Percentiles rank a stretch among this genome's conserved stretches.
Evolutionary conservation across 768 basidiomycete species (phyloP).

Genomic region (Erythrobasidium yunnanense): DNA sequence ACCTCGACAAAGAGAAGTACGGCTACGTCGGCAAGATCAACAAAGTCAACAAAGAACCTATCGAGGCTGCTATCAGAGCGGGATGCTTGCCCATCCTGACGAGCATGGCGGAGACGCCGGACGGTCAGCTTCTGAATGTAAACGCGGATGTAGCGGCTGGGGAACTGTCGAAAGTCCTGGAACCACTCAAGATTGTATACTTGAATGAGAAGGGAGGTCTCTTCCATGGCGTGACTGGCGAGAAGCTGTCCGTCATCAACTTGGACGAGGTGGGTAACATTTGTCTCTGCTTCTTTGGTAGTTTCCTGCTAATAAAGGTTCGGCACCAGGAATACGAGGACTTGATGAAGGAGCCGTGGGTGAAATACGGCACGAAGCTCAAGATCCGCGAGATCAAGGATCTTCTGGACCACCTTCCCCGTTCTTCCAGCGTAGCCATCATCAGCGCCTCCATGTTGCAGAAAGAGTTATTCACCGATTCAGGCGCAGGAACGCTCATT

Average conservation of each 20-base stretch:
- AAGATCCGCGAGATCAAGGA: slow-evolving; percentile 99
- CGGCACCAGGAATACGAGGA: slow-evolving; percentile 71
- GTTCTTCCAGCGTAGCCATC: slow-evolving; percentile 94
- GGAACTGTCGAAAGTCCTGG: slow-evolving; percentile 91
- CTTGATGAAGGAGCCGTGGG: slow-evolving; percentile 97
- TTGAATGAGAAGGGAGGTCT: slow-evolving; percentile 96
- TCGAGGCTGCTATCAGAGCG: slow-evolving; percentile 91
- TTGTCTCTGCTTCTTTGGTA: neutral
- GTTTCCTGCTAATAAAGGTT: neutral
- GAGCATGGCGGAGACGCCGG: slow-evolving; percentile 80
- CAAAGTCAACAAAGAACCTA: slow-evolving; percentile 83
- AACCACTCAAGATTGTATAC: slow-evolving; percentile 97
- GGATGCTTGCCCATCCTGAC: slow-evolving; percentile 93
- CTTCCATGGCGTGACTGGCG: slow-evolving; percentile 91
- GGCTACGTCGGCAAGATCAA: slow-evolving; percentile 92
- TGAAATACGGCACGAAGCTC: slow-evolving; percentile 96
- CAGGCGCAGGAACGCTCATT: slow-evolving; percentile 93
- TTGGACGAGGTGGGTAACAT: slow-evolving; percentile 65
- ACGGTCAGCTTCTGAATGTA: slow-evolving; percentile 98
- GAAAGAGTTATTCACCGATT: slow-evolving; percentile 97
- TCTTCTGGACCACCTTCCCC: slow-evolving; percentile 91
- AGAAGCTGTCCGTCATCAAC: slow-evolving; percentile 93
- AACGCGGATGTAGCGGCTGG: slow-evolving; percentile 98
- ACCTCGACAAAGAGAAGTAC: slow-evolving; percentile 88
- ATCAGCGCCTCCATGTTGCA: slow-evolving; percentile 86